Conservation (phyloP, 2,329 filamentous ascomycete species). For the Cladophialophora immunda region DNA sequence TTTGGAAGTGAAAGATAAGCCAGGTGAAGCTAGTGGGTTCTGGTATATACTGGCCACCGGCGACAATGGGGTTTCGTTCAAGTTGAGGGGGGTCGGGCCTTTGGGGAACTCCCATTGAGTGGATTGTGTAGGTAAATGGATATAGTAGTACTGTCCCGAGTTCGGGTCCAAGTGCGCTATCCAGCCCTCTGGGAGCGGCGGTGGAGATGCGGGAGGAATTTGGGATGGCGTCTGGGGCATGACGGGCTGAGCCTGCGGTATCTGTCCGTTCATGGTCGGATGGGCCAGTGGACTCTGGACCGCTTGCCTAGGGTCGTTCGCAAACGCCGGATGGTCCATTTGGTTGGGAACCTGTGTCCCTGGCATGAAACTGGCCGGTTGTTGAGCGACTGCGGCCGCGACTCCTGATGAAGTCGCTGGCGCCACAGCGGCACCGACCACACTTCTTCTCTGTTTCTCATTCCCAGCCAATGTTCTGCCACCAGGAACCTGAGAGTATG, state of each 20-base stretch:
- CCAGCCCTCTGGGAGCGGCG: conserved; percentile 95
- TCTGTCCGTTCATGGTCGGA: conserved; percentile 38
- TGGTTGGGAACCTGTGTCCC: conserved; percentile 48
- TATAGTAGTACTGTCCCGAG: conserved; percentile 98
- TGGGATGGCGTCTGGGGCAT: conserved; percentile 46
- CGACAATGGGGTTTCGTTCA: conserved; percentile 83
- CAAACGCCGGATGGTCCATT: conserved; percentile 83
- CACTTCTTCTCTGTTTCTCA: conserved; percentile 73
- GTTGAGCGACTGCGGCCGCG: conserved; percentile 33
- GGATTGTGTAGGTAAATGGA: conserved; percentile 91
- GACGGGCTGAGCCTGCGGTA: conserved; percentile 30
- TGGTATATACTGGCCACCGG: conserved; percentile 79
- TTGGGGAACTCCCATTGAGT: conserved; percentile 99
- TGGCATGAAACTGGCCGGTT: conserved; percentile 33
- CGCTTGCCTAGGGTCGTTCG: conserved; percentile 75
- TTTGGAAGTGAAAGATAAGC: conserved; percentile 67
- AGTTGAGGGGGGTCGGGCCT: conserved; percentile 85
- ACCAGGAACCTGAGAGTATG: conserved; percentile 80
- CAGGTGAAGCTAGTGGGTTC: conserved; percentile 75
- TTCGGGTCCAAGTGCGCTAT: conserved; percentile 95
- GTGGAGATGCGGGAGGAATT: conserved; percentile 79
- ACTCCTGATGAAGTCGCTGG: conserved; percentile 33
- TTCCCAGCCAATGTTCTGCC: conserved; percentile 68
- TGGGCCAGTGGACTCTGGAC: conserved; percentile 42
- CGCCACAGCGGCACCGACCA: conserved; percentile 40